These are phyloP conservation scores for Parathielavia hyrcaniae DNA, from an alignment of 495 filamentous ascomycete species.

Conservation along the genomic window DNA sequence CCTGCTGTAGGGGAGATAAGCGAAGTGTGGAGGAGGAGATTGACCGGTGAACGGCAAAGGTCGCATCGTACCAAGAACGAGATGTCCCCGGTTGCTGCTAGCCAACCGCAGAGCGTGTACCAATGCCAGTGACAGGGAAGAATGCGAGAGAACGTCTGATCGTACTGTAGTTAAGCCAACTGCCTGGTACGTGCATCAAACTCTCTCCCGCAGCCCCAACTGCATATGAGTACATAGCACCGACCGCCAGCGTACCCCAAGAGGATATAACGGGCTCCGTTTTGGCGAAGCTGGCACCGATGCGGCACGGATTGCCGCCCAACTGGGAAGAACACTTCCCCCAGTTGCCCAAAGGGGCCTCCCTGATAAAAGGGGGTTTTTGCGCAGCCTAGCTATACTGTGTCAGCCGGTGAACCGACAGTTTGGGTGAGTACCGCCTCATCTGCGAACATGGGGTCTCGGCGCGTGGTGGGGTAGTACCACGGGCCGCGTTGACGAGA, in stretches of 20 bases:
- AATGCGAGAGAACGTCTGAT: no score
- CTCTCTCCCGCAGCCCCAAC: not conserved
- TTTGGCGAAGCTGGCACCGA: not conserved
- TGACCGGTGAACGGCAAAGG: no score
- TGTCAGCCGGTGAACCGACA: conserved; percentile 9
- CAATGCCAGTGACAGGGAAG: no score
- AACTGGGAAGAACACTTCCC: not conserved
- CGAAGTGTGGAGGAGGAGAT: no score
- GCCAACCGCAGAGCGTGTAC: no score
- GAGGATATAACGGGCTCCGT: not conserved
- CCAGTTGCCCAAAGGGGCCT: not conserved
- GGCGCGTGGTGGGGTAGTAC: not conserved
- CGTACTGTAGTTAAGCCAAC: no score
- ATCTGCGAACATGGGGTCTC: conserved; percentile 6
- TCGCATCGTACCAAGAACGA: no score
- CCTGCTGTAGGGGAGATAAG: no score
- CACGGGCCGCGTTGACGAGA: not conserved
- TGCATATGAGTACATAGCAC: not conserved
- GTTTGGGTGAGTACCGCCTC: conserved; percentile 2
- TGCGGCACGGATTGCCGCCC: not conserved
- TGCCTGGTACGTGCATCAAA: no score
- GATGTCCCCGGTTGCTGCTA: not conserved
- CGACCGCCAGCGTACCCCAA: not conserved
- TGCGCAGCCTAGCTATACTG: conserved; percentile 9
- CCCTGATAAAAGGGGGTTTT: not conserved